Base-by-base conservation (phyloP, 768 basidiomycete species). In the Pleurotus salmoneostramineus region DNA sequence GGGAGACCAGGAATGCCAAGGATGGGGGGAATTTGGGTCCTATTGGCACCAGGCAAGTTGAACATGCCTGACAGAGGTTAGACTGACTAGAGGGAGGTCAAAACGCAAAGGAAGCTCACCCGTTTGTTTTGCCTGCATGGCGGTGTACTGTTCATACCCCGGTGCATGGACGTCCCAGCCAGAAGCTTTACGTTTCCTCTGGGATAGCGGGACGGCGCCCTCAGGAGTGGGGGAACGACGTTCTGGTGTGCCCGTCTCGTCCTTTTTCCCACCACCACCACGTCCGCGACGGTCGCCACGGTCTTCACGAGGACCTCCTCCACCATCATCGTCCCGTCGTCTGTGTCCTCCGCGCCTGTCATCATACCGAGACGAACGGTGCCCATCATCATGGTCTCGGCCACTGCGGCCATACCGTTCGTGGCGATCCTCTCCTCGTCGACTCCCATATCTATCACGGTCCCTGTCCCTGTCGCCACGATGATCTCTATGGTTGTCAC, bases 41-140 rank as follows among this genome's bases (percentile, higher is more conserved):
- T 82, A 69, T 96, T 97, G 59, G 91, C 93, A 47, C 95, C 95
- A 45, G 97, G 97, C 56, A 98, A 85, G 67, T 96, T 95, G 81
- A 98, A 98, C 60, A 97, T 80, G 60, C 97, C 96, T 93, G 65
- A 12, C 40, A 60, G 54, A 66, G 44, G 40, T 35, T 49, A 14
- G 33, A 36, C 34, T 34, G 52, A 17, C 60, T 6, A 43, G 12
- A 21, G 63, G 61, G 34, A 61, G 58, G 56, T 51, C 17, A 34
- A 43, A 51, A 58, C 12, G 34, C 27, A 50, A 55, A 50, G 36
- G 50, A 33, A 32, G 64, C 78, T 51, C 63, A 93, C 96, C 97
- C 44, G 95, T 98, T 75, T 94, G 90, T 72, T 99, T 99, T n/a
- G 97, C 97, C 69, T 98, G 95, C 79, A 94, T 82, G 12, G 96